Evolutionary conservation across 2,329 filamentous ascomycete species (phyloP).

Genomic region (Decorospora gaudefroyi): DNA sequence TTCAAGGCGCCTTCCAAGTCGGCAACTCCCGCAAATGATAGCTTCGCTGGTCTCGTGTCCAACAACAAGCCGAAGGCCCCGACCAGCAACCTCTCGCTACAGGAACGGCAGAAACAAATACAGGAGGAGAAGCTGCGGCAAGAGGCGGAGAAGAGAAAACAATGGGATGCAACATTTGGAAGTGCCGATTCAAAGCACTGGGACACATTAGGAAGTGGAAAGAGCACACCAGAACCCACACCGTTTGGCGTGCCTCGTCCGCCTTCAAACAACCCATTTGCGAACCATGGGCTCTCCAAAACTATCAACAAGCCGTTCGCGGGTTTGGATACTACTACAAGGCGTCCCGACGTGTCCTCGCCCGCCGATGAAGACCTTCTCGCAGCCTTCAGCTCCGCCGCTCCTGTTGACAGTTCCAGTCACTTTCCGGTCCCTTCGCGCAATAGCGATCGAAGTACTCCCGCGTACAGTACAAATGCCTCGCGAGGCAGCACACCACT

Average conservation of each 20-base stretch:
- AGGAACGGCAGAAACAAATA: conserved; percentile 69
- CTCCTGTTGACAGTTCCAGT: conserved; percentile 63
- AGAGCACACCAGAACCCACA: conserved; percentile 53
- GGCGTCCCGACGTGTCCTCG: conserved; percentile 33
- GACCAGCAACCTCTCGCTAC: conserved; percentile 70
- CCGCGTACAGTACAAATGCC: conserved; percentile 35
- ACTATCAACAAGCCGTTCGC: conserved; percentile 49
- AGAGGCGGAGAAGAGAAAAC: conserved; percentile 72
- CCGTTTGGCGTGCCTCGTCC: conserved; percentile 31
- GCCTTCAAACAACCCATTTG: conserved; percentile 28
- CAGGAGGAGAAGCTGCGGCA: conserved; percentile 78
- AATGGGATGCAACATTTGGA: conserved; percentile 77
- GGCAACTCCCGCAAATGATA: conserved; percentile 62
- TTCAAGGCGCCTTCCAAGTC: conserved; percentile 58
- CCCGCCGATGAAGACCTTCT: conserved; percentile 62
- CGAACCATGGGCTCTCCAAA: conserved; percentile 36
- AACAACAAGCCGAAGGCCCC: conserved; percentile 62
- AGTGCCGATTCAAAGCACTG: conserved; percentile 69
- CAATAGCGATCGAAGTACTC: conserved; percentile 50
- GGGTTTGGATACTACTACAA: conserved; percentile 39
- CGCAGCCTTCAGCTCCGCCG: conserved; percentile 63
- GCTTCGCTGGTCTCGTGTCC: conserved; percentile 76
- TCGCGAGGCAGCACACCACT: conserved; percentile 38
- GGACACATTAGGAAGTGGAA: conserved; percentile 68
- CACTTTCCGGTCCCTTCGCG: conserved; percentile 58